A percentile compares a stretch with the other conserved stretches of the same genome.
These are phyloP conservation scores for Neodidymelliopsis sp. DNA, from an alignment of 2,329 filamentous ascomycete species.

Conservation along the genomic window DNA sequence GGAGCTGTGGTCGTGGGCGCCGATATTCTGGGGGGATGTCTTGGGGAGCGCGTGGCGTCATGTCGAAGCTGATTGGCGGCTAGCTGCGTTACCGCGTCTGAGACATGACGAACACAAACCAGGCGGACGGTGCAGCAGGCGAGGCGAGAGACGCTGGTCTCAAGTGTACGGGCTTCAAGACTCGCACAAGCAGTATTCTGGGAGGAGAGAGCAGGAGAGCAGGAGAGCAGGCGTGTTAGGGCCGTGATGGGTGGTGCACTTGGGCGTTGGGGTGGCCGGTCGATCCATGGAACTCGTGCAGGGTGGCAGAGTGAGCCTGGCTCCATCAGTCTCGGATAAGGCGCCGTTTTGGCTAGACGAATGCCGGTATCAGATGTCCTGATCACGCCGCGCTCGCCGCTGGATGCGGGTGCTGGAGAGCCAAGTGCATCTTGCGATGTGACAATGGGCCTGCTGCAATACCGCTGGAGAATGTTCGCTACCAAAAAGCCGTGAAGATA, in stretches of 20 bases:
- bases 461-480: too few relatives aligned
- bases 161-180: not conserved
- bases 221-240: too few relatives aligned
- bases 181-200: not conserved
- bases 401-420: constrained; percentile 11
- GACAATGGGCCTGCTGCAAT: too few relatives aligned
- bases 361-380: constrained; percentile 8
- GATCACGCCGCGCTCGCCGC: constrained; percentile 18
- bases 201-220: not conserved
- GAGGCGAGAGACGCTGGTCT: not conserved
- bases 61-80: constrained; percentile 37
- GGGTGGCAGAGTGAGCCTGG: constrained; percentile 16
- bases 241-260: constrained; percentile 1
- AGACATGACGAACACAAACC: constrained; percentile 16
- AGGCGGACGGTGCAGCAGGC: not conserved
- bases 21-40: constrained; percentile 25
- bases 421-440: constrained; percentile 15
- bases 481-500: too few relatives aligned
- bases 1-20: constrained; percentile 34
- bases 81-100: constrained; percentile 10
- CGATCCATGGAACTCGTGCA: constrained; percentile 16
- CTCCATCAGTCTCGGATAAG: constrained; percentile 19
- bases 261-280: constrained; percentile 6
- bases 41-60: constrained; percentile 38
- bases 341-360: constrained; percentile 17